Base-by-base conservation (phyloP, 2,329 filamentous ascomycete genomes). In the Cadophora sp. region DNA sequence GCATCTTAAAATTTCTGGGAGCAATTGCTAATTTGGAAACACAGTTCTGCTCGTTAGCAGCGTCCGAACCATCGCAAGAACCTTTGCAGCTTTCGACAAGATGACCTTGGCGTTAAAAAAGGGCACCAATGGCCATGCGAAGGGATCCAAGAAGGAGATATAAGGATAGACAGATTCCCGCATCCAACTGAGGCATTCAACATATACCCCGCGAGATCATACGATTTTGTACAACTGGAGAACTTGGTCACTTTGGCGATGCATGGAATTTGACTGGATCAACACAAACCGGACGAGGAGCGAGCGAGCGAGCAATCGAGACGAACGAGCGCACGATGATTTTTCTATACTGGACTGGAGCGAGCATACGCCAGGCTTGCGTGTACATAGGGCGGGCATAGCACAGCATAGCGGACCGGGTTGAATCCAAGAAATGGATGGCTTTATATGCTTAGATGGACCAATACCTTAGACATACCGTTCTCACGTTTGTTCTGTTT, bases 61-160 rank as follows among this genome's bases (percentile, higher is more conserved):
- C 55, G 74, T 80, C 22, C 72, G 70, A 20, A 73, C 73, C 6
- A 79, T 76, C 45, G 76, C 75, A 14, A 73, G 74, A 61, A 79
- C 80, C 0, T 81, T 81, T 69, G 74, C 69, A 45, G 72, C 75
- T 18, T 70, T 80, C 14, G 75, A 80, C 7, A 68, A 71, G 59
- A 51, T 73, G 47, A 68, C 72, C 9, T 53, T 30, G 53, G 55
- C 50, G 18, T 33, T 56, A 27, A 24, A 60, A 30, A 53, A 51
- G 20, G 58, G 58, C 24, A 47, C 41, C 18, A 62, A 62, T 16
- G 60, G 60, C n/a, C 43, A 45, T 48, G 48, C 60, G 22, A 47
- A 45, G 61, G 61, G 50, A 16, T 27, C 48, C 16, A 63, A 63
- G 39, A 63, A 63, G 50, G 48, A 56, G 6, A 11, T 63, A 56